A percentile compares a stretch with the other conserved stretches of the same genome.
phyloP scores from a whole-genome alignment of 768 basidiomycete genomes.

The Lactarius tabidus region DNA sequence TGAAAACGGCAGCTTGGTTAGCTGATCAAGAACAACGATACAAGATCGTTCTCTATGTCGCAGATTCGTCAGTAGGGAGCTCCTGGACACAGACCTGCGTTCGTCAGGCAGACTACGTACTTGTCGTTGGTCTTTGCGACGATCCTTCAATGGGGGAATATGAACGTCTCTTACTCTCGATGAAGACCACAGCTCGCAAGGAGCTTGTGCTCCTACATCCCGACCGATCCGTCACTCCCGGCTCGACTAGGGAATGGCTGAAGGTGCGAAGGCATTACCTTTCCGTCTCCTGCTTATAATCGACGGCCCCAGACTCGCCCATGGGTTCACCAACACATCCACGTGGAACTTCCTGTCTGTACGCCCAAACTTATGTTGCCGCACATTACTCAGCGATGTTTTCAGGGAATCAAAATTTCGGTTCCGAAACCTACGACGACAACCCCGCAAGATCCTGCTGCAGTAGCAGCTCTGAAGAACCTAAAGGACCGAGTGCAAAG shows the following conservation, averaged over 20 bases:
- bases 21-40: conserved; percentile 94
- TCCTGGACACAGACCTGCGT: conserved; percentile 99
- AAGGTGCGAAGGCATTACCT: conserved; percentile 48
- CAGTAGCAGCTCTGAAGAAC: conserved; percentile 83
- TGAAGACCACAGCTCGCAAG: conserved; percentile 98
- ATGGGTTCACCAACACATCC: conserved; percentile 95
- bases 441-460: conserved; percentile 76
- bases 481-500: conserved; percentile 90
- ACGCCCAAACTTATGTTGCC: neutral
- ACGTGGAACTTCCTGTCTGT: conserved; percentile 82
- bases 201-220: conserved; percentile 93
- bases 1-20: conserved; percentile 92
- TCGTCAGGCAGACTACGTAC: conserved; percentile 92
- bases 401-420: conserved; percentile 66
- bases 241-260: conserved; percentile 94
- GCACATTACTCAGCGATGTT: conserved; percentile 7
- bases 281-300: neutral
- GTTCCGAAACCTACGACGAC: conserved; percentile 51
- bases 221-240: conserved; percentile 81
- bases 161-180: conserved; percentile 85
- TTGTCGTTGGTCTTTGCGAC: conserved; percentile 93
- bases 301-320: conserved; percentile 66
- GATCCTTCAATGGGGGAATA: conserved; percentile 91
- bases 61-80: conserved; percentile 90
- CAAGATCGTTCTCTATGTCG: conserved; percentile 91